Evolutionary conservation across 106 monocot species (phyloP).

Genomic region (Allium fistulosum): DNA sequence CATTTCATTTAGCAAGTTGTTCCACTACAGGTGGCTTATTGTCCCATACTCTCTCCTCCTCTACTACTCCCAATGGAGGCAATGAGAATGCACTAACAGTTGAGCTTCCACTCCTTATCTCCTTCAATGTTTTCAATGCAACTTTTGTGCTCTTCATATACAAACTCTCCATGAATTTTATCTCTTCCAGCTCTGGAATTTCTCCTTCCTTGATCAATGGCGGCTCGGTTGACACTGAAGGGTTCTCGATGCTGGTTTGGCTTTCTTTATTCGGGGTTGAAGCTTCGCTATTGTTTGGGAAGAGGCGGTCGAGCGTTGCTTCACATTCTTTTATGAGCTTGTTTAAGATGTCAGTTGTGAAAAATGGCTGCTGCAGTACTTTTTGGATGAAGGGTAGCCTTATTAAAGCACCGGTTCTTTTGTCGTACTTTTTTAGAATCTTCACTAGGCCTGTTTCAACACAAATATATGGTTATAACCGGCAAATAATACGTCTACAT

Average conservation of each 20-base stretch:
- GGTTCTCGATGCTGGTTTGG: background rate
- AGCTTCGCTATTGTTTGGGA: slow-evolving; percentile 25
- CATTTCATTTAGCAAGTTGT: slow-evolving; percentile 29
- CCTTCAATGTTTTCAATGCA: slow-evolving; percentile 50
- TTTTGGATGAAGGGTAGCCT: slow-evolving; percentile 80
- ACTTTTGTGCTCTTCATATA: slow-evolving; percentile 78
- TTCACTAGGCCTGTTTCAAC: slow-evolving; percentile 62
- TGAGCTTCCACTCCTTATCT: slow-evolving; percentile 74
- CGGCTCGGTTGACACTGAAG: slow-evolving; percentile 1
- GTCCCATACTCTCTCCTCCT: slow-evolving; percentile 27
- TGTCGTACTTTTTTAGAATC: slow-evolving; percentile 97
- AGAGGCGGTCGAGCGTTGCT: slow-evolving; percentile 58
- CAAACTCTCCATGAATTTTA: slow-evolving; percentile 57
- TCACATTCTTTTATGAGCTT: slow-evolving; percentile 85
- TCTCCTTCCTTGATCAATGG: slow-evolving; percentile 14
- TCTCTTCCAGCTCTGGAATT: slow-evolving; percentile 56
- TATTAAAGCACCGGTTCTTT: slow-evolving; percentile 73
- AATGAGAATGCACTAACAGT: slow-evolving; percentile 78
- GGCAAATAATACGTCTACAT: no score
- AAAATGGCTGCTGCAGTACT: slow-evolving; percentile 80
- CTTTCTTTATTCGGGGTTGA: slow-evolving; percentile 14
- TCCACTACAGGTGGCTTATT: slow-evolving; percentile 34
- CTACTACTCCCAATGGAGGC: slow-evolving; percentile 46
- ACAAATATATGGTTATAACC: background rate
- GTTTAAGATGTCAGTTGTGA: slow-evolving; percentile 75